Conservation (phyloP, 1,284 basidiomycete species). For the Pseudomicrostroma phylloplanum region DNA sequence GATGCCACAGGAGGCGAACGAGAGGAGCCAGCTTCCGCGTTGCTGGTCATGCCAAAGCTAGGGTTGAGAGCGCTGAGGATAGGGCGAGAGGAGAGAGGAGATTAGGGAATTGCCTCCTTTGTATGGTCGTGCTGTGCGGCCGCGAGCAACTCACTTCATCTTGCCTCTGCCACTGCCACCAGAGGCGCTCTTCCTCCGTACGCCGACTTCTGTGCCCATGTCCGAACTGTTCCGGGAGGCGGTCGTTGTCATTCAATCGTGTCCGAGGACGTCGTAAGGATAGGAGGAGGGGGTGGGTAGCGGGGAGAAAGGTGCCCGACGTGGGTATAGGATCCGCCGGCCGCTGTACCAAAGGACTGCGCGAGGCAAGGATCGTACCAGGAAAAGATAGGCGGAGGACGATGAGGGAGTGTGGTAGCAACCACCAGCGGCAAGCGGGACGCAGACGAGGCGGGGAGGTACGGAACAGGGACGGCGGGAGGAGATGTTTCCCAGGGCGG, state of each 20-base stretch:
- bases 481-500: too few species aligned
- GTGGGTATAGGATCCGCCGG: not conserved
- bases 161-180: not conserved
- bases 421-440: too few species aligned
- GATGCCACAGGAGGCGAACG: not conserved
- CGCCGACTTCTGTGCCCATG: not conserved
- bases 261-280: not conserved
- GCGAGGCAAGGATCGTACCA: not conserved
- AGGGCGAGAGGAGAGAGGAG: not conserved
- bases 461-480: too few species aligned
- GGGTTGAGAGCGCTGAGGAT: not conserved
- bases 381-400: not conserved
- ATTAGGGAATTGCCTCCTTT: not conserved
- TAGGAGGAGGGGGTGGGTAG: not conserved
- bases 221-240: not conserved
- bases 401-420: not conserved
- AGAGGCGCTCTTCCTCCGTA: not conserved
- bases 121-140: not conserved
- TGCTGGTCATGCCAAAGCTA: conserved; percentile 6
- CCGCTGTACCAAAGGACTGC: not conserved
- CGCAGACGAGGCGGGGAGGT: too few species aligned
- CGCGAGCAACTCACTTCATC: not conserved
- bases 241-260: not conserved
- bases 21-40: not conserved
- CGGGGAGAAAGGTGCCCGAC: too few species aligned